phyloP scores from a whole-genome alignment of 164 flowering plant species.

The Magnolia kwangsiensis region DNA sequence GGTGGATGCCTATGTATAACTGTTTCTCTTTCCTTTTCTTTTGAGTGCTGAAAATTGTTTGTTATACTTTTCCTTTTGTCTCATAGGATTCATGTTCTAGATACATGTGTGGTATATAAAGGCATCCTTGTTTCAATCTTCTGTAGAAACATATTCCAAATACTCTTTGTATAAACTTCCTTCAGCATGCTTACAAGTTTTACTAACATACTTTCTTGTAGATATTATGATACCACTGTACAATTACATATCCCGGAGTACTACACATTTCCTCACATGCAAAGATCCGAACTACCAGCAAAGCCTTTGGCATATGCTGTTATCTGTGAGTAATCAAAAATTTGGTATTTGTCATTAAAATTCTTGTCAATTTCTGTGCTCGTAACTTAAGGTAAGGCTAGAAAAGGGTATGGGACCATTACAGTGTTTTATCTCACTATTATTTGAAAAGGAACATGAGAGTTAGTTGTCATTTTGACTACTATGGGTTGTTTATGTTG shows the following conservation, averaged over 20 bases:
- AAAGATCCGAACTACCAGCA: conserved; percentile 94
- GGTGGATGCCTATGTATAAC: no score
- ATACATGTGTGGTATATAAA: background rate
- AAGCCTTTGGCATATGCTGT: conserved; percentile 91
- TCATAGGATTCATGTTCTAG: background rate
- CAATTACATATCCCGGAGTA: conserved; percentile 89
- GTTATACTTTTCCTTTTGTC: no score
- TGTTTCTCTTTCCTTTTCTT: background rate
- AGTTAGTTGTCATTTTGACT: no score
- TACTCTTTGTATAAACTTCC: no score
- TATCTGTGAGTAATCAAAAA: conserved; percentile 55
- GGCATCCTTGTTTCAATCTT: background rate
- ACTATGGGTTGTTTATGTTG: background rate
- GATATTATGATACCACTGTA: conserved; percentile 96
- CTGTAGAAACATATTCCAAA: no score
- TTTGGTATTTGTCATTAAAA: background rate
- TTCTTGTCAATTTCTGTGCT: background rate
- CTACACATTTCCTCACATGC: conserved; percentile 80
- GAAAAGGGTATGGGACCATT: background rate
- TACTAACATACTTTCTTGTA: conserved; percentile 23
- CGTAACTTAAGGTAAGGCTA: background rate
- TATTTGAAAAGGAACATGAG: no score
- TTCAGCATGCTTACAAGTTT: no score
- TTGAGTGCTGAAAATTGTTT: background rate
- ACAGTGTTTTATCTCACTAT: no score